A percentile compares a stretch with the other conserved stretches of the same genome.
These are phyloP conservation scores for Candida caryicola DNA, from an alignment of 805 yeast species.

Conservation along the genomic window DNA sequence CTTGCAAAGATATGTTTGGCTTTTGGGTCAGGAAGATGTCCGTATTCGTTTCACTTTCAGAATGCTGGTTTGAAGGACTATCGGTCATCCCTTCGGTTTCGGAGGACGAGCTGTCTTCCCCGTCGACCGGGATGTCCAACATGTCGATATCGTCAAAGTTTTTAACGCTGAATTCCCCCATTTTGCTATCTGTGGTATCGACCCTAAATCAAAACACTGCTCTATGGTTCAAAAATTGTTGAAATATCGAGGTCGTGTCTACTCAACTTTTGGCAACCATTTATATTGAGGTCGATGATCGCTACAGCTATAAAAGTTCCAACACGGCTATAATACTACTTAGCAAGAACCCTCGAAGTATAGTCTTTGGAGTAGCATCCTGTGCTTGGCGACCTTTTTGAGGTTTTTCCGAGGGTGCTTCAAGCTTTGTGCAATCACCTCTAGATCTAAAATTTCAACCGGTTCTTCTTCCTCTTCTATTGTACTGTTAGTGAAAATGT, in stretches of 20 bases:
- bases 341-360: conserved; percentile 3
- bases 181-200: not conserved
- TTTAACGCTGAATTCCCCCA: not conserved
- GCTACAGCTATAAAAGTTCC: no score
- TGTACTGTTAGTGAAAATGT: no score
- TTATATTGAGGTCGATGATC: not conserved
- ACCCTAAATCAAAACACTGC: not conserved
- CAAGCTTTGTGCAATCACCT: not conserved
- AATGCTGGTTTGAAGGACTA: conserved; percentile 6
- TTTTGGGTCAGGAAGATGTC: conserved; percentile 12
- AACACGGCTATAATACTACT: no score
- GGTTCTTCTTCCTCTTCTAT: not conserved
- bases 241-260: not conserved
- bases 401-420: not conserved
- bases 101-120: conserved; percentile 14
- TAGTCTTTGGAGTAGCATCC: conserved; percentile 1
- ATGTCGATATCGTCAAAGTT: conserved; percentile 39
- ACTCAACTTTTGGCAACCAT: not conserved
- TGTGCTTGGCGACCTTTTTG: conserved; percentile 1
- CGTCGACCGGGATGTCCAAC: conserved; percentile 42
- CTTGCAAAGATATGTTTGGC: conserved; percentile 41
- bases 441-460: not conserved
- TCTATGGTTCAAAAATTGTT: not conserved
- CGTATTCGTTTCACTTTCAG: conserved; percentile 1
- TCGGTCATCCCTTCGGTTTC: conserved; percentile 19